Evolutionary conservation across 2,329 filamentous ascomycete genomes (phyloP).

Genomic region (Daldinia sp.): DNA sequence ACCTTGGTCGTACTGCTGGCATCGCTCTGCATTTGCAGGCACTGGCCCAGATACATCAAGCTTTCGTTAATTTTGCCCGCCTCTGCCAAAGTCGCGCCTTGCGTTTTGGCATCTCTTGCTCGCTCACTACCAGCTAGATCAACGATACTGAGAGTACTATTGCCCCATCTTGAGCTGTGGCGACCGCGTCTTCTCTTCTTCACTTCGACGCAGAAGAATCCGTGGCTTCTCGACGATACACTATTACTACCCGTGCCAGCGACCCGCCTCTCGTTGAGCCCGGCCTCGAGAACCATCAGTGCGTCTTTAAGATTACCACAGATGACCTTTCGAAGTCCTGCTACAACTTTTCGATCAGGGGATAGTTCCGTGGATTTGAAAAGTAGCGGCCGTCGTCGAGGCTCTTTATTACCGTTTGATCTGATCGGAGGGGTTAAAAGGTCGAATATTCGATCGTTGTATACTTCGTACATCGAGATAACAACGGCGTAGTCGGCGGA

Average conservation of each 20-base stretch:
- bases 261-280: conserved; percentile 86
- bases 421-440: conserved; percentile 76
- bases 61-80: conserved; percentile 99
- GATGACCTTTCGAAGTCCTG: conserved; percentile 89
- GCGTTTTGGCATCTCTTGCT: conserved; percentile 92
- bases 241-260: conserved; percentile 94
- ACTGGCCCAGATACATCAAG: conserved; percentile 97
- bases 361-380: conserved; percentile 94
- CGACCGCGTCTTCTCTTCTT: conserved; percentile 76
- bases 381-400: conserved; percentile 80
- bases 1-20: conserved; percentile 80
- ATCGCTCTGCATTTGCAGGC: conserved; percentile 93
- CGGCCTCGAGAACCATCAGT: conserved; percentile 88
- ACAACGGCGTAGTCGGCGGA: conserved; percentile 86
- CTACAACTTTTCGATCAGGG: conserved; percentile 92
- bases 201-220: conserved; percentile 95
- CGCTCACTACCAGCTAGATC: conserved; percentile 95
- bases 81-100: conserved; percentile 90
- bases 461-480: conserved; percentile 98
- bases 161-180: conserved; percentile 74
- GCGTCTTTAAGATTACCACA: conserved; percentile 87
- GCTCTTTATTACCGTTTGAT: conserved; percentile 74
- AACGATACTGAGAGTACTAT: conserved; percentile 86
- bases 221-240: conserved; percentile 90
- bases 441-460: conserved; percentile 98